Conservation (phyloP, 306 rosid species). For the Medicago truncatula region MtrunA17r5.0-ANR NC_053042.1:1014501-1015000, state of each 20-base stretch:
- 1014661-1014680: neutral
- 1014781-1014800: neutral
- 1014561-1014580: neutral
- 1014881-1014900: too few relatives aligned
- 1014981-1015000: too few relatives aligned
- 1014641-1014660: neutral
- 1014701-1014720: neutral
- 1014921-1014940: too few relatives aligned
- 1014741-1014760: neutral
- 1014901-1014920: too few relatives aligned
- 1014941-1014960: too few relatives aligned
- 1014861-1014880: too few relatives aligned
- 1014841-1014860: too few relatives aligned
- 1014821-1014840: neutral
- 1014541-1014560: conserved; percentile 44
- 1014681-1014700: neutral
- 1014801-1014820: neutral
- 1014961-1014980: too few relatives aligned
- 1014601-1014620: neutral
- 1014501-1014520: conserved; percentile 93
- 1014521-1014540: conserved; percentile 94
- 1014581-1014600: neutral
- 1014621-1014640: neutral
- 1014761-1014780: neutral
- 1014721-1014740: neutral